Percentiles rank a stretch among this genome's conserved stretches.
phyloP scores from a whole-genome alignment of 768 basidiomycete species.

The Xanthoconium stramineum region DNA sequence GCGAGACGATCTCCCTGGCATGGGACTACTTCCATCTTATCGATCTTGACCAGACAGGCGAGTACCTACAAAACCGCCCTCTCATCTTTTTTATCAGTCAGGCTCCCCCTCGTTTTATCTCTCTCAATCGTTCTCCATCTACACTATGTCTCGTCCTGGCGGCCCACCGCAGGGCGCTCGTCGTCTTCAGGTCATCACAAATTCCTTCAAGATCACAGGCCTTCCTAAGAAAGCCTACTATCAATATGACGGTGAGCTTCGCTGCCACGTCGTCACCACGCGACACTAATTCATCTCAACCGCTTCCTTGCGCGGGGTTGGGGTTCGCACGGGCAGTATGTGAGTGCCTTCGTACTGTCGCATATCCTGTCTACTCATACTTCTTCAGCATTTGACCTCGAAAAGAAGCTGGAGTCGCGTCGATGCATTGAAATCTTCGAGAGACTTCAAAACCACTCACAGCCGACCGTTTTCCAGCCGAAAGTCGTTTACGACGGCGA shows the following conservation, averaged over 20 bases:
- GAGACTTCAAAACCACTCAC: constrained; percentile 36
- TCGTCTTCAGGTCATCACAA: constrained; percentile 30
- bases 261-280: not conserved
- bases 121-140: constrained; percentile 4
- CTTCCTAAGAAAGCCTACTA: constrained; percentile 26
- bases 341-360: constrained; percentile 14
- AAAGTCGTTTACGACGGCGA: constrained; percentile 46
- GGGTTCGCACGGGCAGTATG: constrained; percentile 18
- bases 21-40: constrained; percentile 18
- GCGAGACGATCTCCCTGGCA: not conserved
- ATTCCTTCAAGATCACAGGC: constrained; percentile 30
- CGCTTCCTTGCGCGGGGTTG: constrained; percentile 2
- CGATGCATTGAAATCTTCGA: constrained; percentile 31
- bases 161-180: constrained; percentile 14
- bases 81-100: not conserved
- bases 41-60: constrained; percentile 13
- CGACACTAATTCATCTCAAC: constrained; percentile 3
- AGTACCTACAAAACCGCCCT: constrained; percentile 5
- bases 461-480: constrained; percentile 38
- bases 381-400: constrained; percentile 19
- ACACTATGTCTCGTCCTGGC: constrained; percentile 20
- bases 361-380: constrained; percentile 1
- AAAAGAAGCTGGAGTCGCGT: constrained; percentile 4
- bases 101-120: not conserved
- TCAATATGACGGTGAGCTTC: constrained; percentile 33